Conservation (phyloP, 331 rosid genomes). For the Malus hybrid region DNA sequence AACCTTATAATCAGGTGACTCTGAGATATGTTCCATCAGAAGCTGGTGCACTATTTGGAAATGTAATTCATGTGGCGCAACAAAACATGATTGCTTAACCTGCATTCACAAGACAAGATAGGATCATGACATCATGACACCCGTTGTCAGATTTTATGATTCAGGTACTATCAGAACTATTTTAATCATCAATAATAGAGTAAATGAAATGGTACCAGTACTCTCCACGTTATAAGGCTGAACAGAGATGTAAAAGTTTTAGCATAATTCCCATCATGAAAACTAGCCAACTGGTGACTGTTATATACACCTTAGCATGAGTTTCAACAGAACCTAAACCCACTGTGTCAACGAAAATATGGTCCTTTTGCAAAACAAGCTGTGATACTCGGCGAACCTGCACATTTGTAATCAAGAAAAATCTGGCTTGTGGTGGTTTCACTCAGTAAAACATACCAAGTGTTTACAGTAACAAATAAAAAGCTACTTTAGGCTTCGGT, state of each 20-base stretch:
- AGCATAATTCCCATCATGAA: not conserved
- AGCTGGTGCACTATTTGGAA: conserved; percentile 66
- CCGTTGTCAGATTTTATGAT: not conserved
- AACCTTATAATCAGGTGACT: conserved; percentile 79
- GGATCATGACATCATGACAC: conserved; percentile 1
- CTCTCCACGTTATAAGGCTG: not conserved
- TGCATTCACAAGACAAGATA: conserved; percentile 25
- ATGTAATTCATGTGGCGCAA: conserved; percentile 71
- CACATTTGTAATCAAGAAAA: conserved; percentile 10
- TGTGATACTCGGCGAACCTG: conserved; percentile 92
- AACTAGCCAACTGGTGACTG: not conserved
- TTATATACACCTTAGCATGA: conserved; percentile 58
- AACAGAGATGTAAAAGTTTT: not conserved
- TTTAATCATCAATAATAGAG: not conserved
- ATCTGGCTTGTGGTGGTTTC: conserved; percentile 8
- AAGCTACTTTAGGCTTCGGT: not conserved
- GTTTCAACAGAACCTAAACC: conserved; percentile 80
- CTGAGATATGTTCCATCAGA: conserved; percentile 63
- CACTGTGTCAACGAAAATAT: conserved; percentile 68
- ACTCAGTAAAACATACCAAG: conserved; percentile 4
- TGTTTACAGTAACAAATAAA: not conserved
- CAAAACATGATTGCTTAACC: conserved; percentile 69
- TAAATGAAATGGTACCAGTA: conserved; percentile 4
- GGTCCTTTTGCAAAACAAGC: conserved; percentile 86
- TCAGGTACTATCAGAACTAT: not conserved